These are phyloP conservation scores for Protomyces lactucae-debilis DNA, from an alignment of 1,139 yeast species.

Conservation along the genomic window DNA sequence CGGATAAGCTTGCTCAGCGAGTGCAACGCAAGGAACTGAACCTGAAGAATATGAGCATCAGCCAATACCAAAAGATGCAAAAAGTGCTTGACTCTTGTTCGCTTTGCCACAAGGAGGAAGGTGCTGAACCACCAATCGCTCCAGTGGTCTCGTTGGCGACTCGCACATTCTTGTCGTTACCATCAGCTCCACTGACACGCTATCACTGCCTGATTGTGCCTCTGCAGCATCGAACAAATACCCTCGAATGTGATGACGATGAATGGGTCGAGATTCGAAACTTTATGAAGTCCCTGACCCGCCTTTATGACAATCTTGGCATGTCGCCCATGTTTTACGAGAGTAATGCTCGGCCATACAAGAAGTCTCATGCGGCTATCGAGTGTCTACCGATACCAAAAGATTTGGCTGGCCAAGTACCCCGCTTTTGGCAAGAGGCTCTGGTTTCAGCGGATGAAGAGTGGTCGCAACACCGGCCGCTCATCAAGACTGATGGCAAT, in stretches of 20 bases:
- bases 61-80: conserved; percentile 35
- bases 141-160: conserved; percentile 39
- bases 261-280: conserved; percentile 48
- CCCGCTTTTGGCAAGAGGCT: conserved; percentile 46
- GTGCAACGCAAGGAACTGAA: conserved; percentile 36
- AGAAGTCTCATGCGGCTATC: conserved; percentile 44
- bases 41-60: conserved; percentile 38
- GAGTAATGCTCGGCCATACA: conserved; percentile 40
- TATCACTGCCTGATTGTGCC: conserved; percentile 45
- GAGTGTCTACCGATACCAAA: conserved; percentile 46
- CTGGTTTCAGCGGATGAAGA: conserved; percentile 44
- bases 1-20: conserved; percentile 40
- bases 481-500: conserved; percentile 40
- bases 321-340: conserved; percentile 48
- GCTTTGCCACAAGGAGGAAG: conserved; percentile 41
- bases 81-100: conserved; percentile 42
- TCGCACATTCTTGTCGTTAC: conserved; percentile 38
- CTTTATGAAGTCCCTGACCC: conserved; percentile 44
- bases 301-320: conserved; percentile 42
- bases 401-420: conserved; percentile 37
- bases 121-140: conserved; percentile 33
- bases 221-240: conserved; percentile 43
- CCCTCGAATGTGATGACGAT: conserved; percentile 44
- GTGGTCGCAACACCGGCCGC: conserved; percentile 43
- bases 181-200: conserved; percentile 42